Evolutionary conservation across 1,284 basidiomycete genomes (phyloP), one percentile per base, ranked within the genome.

Genomic region (Cystobasidium slooffiae): DNA sequence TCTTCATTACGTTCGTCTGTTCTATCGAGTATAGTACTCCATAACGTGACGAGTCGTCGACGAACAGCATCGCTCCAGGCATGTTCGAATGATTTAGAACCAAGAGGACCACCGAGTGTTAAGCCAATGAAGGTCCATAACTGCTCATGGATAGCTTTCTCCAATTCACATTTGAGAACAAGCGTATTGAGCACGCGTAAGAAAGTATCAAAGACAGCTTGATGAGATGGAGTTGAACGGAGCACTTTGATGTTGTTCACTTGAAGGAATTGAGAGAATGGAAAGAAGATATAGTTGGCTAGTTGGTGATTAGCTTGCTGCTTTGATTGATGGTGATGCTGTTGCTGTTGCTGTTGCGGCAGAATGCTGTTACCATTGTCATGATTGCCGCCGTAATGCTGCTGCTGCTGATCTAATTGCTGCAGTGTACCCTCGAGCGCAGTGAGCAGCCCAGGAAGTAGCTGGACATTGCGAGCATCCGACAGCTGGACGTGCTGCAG

Each of bases 271-370:
- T 88, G 88, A 0, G 92, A 92, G 70, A 97, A 81, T 1, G 94
- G 94, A 78, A 93, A 91, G 83, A 94, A 91, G 44, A 89, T 84
- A 82, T 97, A 97, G 67, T 90, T 89, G 58, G 93, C 87, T 52
- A 94, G 85, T n/a, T 87, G 86, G 0, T 87, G 81, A n/a, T n/a
- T n/a, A 0, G 86, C 31, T 39, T 43, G 69, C 44, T 55, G 43
- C 10, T 20, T 24, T 37, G 18, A 49, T 41, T 58, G 14, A 14
- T 43, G 55, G 12, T 9, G 5, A 18, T 58, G 51, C 37, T 24
- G 31, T 20, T 53, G 47, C 51, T 51, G 31, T 51, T 66, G 31
- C 49, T 53, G 63, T 1, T 51, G 61, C 46, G 44, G 61, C 41
- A 10, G 44, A 3, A 5, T 47, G 61, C 1, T 47, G 20, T 6